Base-by-base conservation (phyloP, 306 rosid genomes). In the Quercus wislizeni region DNA sequence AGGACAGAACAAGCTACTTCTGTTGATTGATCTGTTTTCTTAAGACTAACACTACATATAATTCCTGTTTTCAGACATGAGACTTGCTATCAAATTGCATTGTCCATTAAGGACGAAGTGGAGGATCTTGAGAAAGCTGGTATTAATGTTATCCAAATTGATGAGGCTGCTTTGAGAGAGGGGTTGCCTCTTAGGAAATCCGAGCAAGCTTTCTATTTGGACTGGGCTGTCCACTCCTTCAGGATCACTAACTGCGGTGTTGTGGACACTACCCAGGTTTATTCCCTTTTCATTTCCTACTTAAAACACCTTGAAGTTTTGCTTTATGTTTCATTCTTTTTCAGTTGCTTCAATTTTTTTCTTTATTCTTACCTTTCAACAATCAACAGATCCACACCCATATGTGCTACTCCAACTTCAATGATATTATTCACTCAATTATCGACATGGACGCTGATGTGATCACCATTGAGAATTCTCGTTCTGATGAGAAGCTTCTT, bases 331-430 rank as follows among this genome's bases (percentile, higher is more conserved):
- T 25, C 6, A 31, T 55, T 28, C 18, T 51, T 2, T 59, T 28
- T 7, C 46, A 9, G 25, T n/a, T 49, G 54, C 46, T 49, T 65
- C n/a, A 21, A 1, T 4, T 31, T 18, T 41, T 18, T 21, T 55
- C 58, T 1, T 7, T 51, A 27, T 43, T 74, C 68, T 56, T 55
- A 73, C 59, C 3, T 54, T 55, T 67, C 1, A 19, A 68, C 63
- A 72, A 72, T 71, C 64, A 9, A 75, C 97, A 93, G 98, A 91
- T 93, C 83, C 98, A 93, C 89, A 93, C 98, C 25, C 98, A 93
- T 91, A 93, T 93, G 98, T 93, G 98, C 87, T 93, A 93, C 83
- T 93, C 98, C 15, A 86, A 93, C 98, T 93, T 93, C 84, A 93
- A 93, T 72, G 98, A 93, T 88, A 93, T 93, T 74, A 93, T 93